Base-by-base conservation (phyloP, 805 yeast species). In the Candida berthetii region DNA sequence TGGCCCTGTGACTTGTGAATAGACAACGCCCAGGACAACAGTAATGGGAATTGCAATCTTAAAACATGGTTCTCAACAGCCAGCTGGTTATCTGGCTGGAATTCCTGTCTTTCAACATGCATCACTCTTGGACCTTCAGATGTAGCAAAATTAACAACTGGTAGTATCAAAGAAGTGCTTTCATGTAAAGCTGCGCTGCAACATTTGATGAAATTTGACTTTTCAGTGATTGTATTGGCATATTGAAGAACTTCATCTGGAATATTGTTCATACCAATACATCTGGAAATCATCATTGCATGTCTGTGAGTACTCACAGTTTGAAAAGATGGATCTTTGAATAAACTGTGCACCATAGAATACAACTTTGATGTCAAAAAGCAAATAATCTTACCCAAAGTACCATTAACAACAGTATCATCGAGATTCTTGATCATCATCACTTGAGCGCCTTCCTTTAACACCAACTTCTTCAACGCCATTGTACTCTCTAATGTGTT, bases 381-480 rank as follows among this genome's bases (percentile, higher is more conserved):
- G 27, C 63, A 60, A 3, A 69, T 44, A 1, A 93, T 82, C 31
- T 71, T 77, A 0, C 99, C 99, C 31, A 91, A 67, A 0, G 96
- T 78, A 3, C 99, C 99, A 63, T 93, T 93, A 33, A 93, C 98
- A 31, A 93, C 66, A 3, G 69, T 64, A 9, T 78, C 83, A 48
- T 86, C 90, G 24, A 75, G 71, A 58, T 93, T 93, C 53, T 85
- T 87, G 49, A 93, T 64, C 72, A 87, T 80, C 96, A 93, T 90
- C 2, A 93, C 97, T 61, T 93, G 99, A 0, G 96, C 95, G 31
- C 87, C 88, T 41, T 77, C 80, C 58, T 90, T 91, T 48, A 93
- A 64, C 3, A 66, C 70, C 14, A 93, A 55, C 7, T 51, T 56
- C 43, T 73, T 71, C 22, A 82, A 85, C 36, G 93, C 95, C 84